Conservation (phyloP, 2,329 filamentous ascomycete species). For the Claviceps fusiformis region DNA sequence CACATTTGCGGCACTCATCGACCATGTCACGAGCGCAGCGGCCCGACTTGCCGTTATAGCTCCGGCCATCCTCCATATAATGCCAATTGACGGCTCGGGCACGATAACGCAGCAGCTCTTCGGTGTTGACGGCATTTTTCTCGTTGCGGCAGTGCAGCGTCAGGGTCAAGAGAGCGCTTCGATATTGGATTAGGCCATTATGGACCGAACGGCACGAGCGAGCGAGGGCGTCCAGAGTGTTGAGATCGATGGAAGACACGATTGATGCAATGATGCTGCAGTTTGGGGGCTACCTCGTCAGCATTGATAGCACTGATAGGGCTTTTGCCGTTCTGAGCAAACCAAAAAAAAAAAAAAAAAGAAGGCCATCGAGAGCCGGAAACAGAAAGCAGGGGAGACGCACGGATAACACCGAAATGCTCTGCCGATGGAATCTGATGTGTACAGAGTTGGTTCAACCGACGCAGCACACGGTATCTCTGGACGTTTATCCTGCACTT, state of each 20-base stretch:
- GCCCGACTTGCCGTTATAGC: conserved; percentile 53
- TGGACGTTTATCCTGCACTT: not conserved
- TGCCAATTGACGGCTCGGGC: conserved; percentile 43
- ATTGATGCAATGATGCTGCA: conserved; percentile 66
- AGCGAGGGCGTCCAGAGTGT: conserved; percentile 72
- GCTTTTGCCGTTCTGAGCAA: not conserved
- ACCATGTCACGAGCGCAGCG: conserved; percentile 83
- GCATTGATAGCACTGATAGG: not conserved
- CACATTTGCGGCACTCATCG: conserved; percentile 65
- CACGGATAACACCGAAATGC: conserved; percentile 26
- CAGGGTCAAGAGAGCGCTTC: conserved; percentile 55
- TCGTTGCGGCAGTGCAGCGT: conserved; percentile 76
- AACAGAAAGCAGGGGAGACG: not conserved
- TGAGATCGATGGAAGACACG: conserved; percentile 68
- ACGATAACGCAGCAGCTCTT: conserved; percentile 43
- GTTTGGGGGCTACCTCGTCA: not conserved
- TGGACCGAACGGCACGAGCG: conserved; percentile 71
- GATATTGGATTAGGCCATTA: conserved; percentile 64
- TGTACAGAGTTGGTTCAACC: not conserved
- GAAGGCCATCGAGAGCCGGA: not conserved
- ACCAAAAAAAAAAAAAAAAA: not conserved
- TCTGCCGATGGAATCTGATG: conserved; percentile 13
- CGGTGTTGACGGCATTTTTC: conserved; percentile 36
- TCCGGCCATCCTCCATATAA: conserved; percentile 42
- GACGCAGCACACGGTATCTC: not conserved